Evolutionary conservation across 2,329 filamentous ascomycete species (phyloP).

Genomic region (Ophiosphaerella narmari): DNA sequence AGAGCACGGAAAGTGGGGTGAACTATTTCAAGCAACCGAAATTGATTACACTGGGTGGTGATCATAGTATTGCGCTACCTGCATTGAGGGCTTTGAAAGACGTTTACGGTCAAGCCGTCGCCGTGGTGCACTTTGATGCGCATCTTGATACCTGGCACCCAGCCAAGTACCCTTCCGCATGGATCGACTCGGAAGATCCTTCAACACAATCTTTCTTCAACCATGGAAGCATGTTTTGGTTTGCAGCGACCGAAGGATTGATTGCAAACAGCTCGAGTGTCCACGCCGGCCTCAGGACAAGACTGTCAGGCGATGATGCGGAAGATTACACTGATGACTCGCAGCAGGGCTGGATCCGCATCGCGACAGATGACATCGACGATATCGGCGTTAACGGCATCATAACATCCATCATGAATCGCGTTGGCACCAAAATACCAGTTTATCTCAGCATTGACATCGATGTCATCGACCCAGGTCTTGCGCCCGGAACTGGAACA

Average conservation of each 20-base stretch:
- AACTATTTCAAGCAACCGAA: constrained; percentile 52
- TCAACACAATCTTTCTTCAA: constrained; percentile 76
- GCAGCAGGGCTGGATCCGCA: constrained; percentile 76
- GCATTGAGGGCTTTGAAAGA: constrained; percentile 55
- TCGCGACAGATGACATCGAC: constrained; percentile 86
- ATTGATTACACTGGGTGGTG: constrained; percentile 55
- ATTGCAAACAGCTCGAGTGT: constrained; percentile 75
- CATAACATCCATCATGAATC: constrained; percentile 69
- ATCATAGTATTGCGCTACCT: constrained; percentile 57
- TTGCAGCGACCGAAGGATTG: constrained; percentile 79
- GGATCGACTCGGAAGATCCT: constrained; percentile 59
- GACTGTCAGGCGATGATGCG: constrained; percentile 66
- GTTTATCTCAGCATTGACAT: constrained; percentile 85
- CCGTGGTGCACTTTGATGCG: constrained; percentile 58
- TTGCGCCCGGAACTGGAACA: constrained; percentile 80
- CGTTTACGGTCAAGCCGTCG: constrained; percentile 51
- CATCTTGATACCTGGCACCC: constrained; percentile 89
- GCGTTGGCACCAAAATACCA: constrained; percentile 73
- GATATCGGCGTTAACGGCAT: constrained; percentile 75
- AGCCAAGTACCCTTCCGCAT: constrained; percentile 76
- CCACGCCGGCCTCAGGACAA: constrained; percentile 81
- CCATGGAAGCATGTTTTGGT: constrained; percentile 91
- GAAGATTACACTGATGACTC: constrained; percentile 74
- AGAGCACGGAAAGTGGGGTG: constrained; percentile 44
- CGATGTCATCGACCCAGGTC: constrained; percentile 76